Evolutionary conservation across 306 rosid species (phyloP), one percentile per base, ranked within the genome.

Genomic region (Cucumis cinereus): DNA sequence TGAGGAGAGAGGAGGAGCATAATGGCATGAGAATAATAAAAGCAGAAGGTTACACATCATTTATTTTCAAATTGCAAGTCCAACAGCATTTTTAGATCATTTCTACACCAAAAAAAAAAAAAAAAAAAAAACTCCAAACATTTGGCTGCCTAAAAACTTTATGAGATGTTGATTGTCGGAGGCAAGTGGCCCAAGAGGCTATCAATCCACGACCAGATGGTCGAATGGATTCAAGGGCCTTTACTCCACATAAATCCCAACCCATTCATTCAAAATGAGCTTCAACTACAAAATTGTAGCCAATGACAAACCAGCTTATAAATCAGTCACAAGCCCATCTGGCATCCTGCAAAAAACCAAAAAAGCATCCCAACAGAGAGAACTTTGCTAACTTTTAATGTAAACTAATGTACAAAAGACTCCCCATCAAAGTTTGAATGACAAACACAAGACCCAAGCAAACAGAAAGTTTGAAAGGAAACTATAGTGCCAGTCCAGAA

Each of bases 401-500:
- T 24, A 59, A 59, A 26, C 16, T 59, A 59, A 26, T 33, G 69
- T 33, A 62, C 7, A 62, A 33, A 63, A 63, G 45, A 35, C 2
- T 63, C 70, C 8, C 43, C 47, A 64, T 28, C 26, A 64, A 62
- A 14, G 67, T 60, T 59, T 59, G 14, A 63, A 35, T 33, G 49
- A 22, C 6, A 8, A 17, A 63, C 20, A 30, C 35, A 30, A 30
- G 0, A 20, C 50, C 3, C 50, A 38, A 40, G 11, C 20, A 19
- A 45, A 20, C 19, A 6, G 20, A 60, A 33, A 79, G 45, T 33
- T 60, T 24, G 41, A 79, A 72, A 24, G 13, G 1, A 28, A 17
- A 16, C 35, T 47, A 26, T 41, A 20, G 17, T 11, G 28, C 14
- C 8, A 64, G 57, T 8, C 20, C 14, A 79, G 89, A 87, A 64